Conservation (phyloP, 495 filamentous ascomycete genomes). For the Penicillium parvum region DNA sequence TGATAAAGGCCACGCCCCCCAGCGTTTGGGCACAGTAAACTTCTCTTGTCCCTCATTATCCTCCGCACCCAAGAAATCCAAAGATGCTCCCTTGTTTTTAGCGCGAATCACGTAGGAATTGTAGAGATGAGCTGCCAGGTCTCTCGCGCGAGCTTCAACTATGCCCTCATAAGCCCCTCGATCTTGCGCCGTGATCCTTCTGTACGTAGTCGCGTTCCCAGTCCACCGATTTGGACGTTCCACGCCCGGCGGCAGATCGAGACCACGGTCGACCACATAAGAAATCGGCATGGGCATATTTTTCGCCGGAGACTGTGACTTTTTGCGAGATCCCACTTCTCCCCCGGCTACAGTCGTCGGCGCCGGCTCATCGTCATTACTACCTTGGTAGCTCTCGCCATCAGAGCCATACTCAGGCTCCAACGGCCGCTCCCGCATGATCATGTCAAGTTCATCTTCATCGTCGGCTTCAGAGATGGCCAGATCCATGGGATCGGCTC, state of each 20-base stretch:
- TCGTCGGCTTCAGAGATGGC: not conserved
- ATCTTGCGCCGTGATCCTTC: slow-evolving; percentile 53
- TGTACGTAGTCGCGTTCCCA: slow-evolving; percentile 59
- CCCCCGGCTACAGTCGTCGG: not conserved
- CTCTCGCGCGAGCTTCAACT: slow-evolving; percentile 49
- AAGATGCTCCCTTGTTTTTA: slow-evolving; percentile 28
- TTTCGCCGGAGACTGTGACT: not conserved
- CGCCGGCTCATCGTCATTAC: slow-evolving; percentile 13
- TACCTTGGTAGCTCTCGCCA: slow-evolving; percentile 21
- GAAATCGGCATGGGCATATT: not conserved
- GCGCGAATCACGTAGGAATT: slow-evolving; percentile 62
- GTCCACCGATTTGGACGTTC: slow-evolving; percentile 48
- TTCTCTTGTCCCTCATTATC: slow-evolving; percentile 15
- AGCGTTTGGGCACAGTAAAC: slow-evolving; percentile 44
- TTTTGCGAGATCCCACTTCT: too few species aligned
- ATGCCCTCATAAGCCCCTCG: slow-evolving; percentile 53
- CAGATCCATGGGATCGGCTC: slow-evolving; percentile 5
- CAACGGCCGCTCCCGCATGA: slow-evolving; percentile 21
- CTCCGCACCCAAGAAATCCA: slow-evolving; percentile 22
- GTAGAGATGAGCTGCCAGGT: slow-evolving; percentile 73
- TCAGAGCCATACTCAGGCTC: slow-evolving; percentile 20
- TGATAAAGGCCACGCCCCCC: slow-evolving; percentile 77
- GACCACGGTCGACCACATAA: slow-evolving; percentile 21
- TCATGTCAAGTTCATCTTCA: slow-evolving; percentile 21
- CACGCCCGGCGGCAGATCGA: slow-evolving; percentile 19